Conservation (phyloP, 2,329 filamentous ascomycete genomes). For the Teratosphaeria destructans region DNA sequence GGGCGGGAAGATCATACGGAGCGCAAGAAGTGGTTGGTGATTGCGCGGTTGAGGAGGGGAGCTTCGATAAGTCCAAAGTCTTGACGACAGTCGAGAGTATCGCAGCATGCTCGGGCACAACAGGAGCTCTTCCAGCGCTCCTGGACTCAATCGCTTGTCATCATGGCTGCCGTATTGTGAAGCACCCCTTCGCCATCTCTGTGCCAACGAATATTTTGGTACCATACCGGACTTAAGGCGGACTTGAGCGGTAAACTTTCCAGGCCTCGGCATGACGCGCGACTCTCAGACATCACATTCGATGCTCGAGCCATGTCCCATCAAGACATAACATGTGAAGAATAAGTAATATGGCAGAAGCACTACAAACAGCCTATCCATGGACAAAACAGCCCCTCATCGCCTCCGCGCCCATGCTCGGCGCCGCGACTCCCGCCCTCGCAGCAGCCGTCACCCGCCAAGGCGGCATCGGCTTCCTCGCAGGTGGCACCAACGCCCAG, state of each 20-base stretch:
- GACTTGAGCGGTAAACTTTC: background rate
- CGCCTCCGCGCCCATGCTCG: slow-evolving; percentile 55
- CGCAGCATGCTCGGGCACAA: no score
- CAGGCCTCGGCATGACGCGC: background rate
- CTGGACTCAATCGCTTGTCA: no score
- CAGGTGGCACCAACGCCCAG: slow-evolving; percentile 32
- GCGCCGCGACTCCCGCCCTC: slow-evolving; percentile 29
- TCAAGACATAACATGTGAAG: background rate
- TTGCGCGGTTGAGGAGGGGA: slow-evolving; percentile 25
- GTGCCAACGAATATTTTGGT: no score
- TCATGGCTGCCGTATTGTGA: no score
- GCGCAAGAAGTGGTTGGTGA: slow-evolving; percentile 61
- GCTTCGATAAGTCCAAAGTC: no score
- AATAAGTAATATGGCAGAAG: slow-evolving; percentile 1
- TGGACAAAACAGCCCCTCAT: slow-evolving; percentile 52
- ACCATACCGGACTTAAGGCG: background rate
- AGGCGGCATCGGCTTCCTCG: slow-evolving; percentile 39
- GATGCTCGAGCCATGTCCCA: background rate
- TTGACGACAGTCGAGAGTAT: no score
- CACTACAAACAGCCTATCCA: slow-evolving; percentile 38
- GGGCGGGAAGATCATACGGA: slow-evolving; percentile 51
- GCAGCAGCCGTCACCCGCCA: slow-evolving; percentile 50
- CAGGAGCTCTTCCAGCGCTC: no score
- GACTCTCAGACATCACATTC: background rate
- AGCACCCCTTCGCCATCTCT: no score